Percentiles rank a stretch among this genome's conserved stretches.
phyloP scores from a whole-genome alignment of 1,139 yeast species.

The Candida tetrigidarum region DNA sequence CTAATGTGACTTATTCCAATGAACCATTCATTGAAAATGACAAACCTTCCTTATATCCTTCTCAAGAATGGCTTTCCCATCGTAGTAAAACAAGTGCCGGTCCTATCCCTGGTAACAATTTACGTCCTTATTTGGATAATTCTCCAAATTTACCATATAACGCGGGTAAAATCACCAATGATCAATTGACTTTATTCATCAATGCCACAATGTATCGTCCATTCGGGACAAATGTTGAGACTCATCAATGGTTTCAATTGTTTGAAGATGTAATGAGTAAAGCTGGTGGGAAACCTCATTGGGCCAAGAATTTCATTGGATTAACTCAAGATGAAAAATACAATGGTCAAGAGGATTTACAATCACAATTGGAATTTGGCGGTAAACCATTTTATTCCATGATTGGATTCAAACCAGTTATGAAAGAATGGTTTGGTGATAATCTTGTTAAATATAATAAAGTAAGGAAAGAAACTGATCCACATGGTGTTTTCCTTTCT shows the following conservation, averaged over 20 bases:
- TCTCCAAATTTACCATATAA: conserved; percentile 69
- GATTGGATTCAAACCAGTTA: conserved; percentile 76
- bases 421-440: conserved; percentile 82
- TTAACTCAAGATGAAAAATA: conserved; percentile 28
- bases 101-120: conserved; percentile 81
- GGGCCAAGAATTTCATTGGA: conserved; percentile 98
- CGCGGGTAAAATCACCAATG: conserved; percentile 62
- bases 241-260: conserved; percentile 79
- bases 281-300: conserved; percentile 94
- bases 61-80: conserved; percentile 43
- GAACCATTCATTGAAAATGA: conserved; percentile 49
- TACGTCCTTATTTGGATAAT: conserved; percentile 80
- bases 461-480: conserved; percentile 72
- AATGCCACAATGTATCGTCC: conserved; percentile 98
- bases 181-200: conserved; percentile 81
- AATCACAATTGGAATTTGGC: conserved; percentile 43
- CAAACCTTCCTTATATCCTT: conserved; percentile 46
- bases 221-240: conserved; percentile 72
- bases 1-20: conserved; percentile 71
- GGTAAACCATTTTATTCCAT: conserved; percentile 68
- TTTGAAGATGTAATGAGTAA: conserved; percentile 78
- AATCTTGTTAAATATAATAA: conserved; percentile 62
- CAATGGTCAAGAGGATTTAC: conserved; percentile 35
- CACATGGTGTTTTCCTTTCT: conserved; percentile 77
- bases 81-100: conserved; percentile 54